A percentile compares a stretch with the other conserved stretches of the same genome.
These are phyloP conservation scores for Blastomyces silverae DNA, from an alignment of 2,329 filamentous ascomycete genomes.

Conservation along the genomic window DNA sequence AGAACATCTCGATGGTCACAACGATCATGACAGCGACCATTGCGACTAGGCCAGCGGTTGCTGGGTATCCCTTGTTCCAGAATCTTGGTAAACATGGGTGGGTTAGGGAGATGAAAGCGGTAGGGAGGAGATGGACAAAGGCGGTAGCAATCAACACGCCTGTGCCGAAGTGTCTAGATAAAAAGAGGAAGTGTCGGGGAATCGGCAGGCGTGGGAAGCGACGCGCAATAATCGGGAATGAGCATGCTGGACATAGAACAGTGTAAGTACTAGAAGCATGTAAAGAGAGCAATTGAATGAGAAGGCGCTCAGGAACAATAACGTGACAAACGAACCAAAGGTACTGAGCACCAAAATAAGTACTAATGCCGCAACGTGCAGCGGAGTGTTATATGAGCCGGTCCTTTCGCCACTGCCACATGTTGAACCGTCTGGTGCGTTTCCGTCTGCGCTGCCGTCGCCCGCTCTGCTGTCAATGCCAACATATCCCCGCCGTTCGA, in stretches of 20 bases:
- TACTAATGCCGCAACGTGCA: conserved; percentile 62
- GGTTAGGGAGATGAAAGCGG: conserved; percentile 54
- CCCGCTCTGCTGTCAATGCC: background rate
- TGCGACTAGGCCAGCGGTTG: conserved; percentile 72
- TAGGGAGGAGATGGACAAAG: conserved; percentile 56
- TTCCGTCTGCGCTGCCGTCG: conserved; percentile 3
- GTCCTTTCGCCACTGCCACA: conserved; percentile 33
- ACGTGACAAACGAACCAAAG: conserved; percentile 28
- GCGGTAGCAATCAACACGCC: conserved; percentile 53
- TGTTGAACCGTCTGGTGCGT: conserved; percentile 23
- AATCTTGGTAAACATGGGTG: conserved; percentile 65
- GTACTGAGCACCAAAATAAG: conserved; percentile 54
- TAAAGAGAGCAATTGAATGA: background rate
- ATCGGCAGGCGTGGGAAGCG: conserved; percentile 55
- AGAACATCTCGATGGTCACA: conserved; percentile 79
- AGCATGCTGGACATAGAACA: conserved; percentile 44
- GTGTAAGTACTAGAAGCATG: background rate
- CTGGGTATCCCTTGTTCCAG: conserved; percentile 71
- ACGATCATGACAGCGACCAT: conserved; percentile 78
- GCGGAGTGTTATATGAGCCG: conserved; percentile 55
- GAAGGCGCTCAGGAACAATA: conserved; percentile 2
- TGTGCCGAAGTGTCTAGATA: conserved; percentile 54
- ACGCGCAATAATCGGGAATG: conserved; percentile 55
- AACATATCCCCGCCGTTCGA: conserved; percentile 21
- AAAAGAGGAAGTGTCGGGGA: conserved; percentile 53